These are phyloP conservation scores for Claviceps sorghi DNA, from an alignment of 2,329 filamentous ascomycete species.

Conservation along the genomic window DNA sequence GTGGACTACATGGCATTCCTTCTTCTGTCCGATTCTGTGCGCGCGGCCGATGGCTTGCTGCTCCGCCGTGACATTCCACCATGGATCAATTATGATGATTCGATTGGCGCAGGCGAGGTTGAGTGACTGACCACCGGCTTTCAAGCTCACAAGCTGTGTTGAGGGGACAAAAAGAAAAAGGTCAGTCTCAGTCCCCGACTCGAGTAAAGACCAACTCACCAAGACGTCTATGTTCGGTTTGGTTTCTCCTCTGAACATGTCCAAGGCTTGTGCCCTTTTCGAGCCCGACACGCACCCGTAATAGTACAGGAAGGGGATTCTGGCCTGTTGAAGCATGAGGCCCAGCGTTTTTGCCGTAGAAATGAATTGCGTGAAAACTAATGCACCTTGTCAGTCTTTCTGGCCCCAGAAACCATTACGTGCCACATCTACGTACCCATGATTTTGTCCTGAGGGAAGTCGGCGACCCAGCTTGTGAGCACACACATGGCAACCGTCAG, in stretches of 20 bases:
- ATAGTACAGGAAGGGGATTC: constrained; percentile 23
- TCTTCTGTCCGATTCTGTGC: constrained; percentile 48
- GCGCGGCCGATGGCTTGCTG: constrained; percentile 49
- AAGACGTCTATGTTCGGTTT: constrained; percentile 14
- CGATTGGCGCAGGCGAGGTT: constrained; percentile 32
- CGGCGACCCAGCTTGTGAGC: constrained; percentile 17
- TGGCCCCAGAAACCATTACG: not conserved
- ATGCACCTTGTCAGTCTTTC: fast-evolving
- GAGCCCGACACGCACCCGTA: constrained; percentile 12
- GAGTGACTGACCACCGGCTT: constrained; percentile 22
- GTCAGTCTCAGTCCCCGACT: not conserved
- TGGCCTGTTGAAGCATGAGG: constrained; percentile 16
- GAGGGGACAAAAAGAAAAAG: no score
- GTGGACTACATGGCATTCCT: constrained; percentile 43
- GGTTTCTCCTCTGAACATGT: constrained; percentile 9
- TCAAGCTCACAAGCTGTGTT: constrained; percentile 20
- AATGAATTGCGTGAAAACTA: constrained; percentile 24
- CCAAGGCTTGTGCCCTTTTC: constrained; percentile 10
- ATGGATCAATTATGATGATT: constrained; percentile 39
- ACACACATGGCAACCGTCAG: constrained; percentile 17
- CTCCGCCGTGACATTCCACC: constrained; percentile 49
- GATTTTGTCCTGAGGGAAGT: constrained; percentile 23
- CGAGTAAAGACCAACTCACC: constrained; percentile 17
- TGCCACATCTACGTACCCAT: constrained; percentile 17
- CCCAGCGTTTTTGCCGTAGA: constrained; percentile 21